Base-by-base conservation (phyloP, 2,329 filamentous ascomycete genomes). In the Tolypocladium tropicale region DNA sequence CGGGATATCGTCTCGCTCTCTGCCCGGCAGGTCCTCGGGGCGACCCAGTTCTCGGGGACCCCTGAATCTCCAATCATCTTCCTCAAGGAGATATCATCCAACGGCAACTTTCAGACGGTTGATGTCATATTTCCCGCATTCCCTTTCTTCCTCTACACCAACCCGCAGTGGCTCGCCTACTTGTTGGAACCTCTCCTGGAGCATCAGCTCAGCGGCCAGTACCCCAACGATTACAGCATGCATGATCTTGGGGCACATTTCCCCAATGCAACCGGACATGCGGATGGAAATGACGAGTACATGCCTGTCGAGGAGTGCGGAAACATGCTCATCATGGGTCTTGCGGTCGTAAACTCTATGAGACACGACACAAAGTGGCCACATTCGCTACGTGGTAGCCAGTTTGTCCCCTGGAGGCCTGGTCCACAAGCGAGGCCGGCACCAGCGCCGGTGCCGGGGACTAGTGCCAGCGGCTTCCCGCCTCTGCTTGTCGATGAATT, bases 71-170 rank as follows among this genome's bases (percentile, higher is more conserved):
- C 87, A 0, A 80, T 93, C 53, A 70, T 95, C 14, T 95, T 95
- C 72, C 72, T 94, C 54, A 95, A 95, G 68, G 90, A 95, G 69
- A 94, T 95, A 64, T 90, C 86, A 57, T 92, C 88, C 2, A 86
- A 94, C 65, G 89, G 90, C 36, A 92, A 95, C 63, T 84, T 84
- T 60, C 88, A 94, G 67, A 95, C 90, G 0, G 89, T 94, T 16
- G 88, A 92, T 70, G 88, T 94, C 59, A 91, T 94, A 61, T 94
- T 91, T 74, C 89, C 89, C 0, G 81, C 88, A 0, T 88, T 88
- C 65, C 89, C 89, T 0, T 85, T 92, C 71, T 85, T 93, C 69
- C 78, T 91, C 59, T 94, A 93, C 67, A 85, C 88, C 1, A 91
- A 93, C 68, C 82, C 83, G 0, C 72, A 76, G 1, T 68, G 83